Evolutionary conservation across 495 filamentous ascomycete species (phyloP), one percentile per base, ranked within the genome.

Genomic region (Platismatia glauca): DNA sequence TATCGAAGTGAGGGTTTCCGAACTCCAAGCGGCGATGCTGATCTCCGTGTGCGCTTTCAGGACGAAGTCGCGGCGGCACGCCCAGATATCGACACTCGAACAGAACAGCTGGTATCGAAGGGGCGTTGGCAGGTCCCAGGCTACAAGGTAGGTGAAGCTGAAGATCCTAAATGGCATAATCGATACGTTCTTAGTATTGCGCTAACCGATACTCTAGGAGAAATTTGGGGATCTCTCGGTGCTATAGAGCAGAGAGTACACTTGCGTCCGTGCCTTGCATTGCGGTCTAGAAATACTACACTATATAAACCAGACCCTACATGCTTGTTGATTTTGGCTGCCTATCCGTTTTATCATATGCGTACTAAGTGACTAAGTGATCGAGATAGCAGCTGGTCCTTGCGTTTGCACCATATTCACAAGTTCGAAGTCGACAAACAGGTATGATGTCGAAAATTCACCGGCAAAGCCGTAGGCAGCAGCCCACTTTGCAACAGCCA

Each of bases 151-250:
- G 64, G 84, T 78, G 24, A 31, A 65, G 50, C 58, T 38, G 22
- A 38, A 24, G 18, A n/a, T 61, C 22, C 33, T 31, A 29, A 53
- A 12, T n/a, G 29, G 29, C 50, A 9, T 33, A 29, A 44, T 31
- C 27, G 16, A 24, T 48, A 22, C 18, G 2, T 15, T 52, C 0
- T 50, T 13, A 13, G 12, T 0, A 12, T 37, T 11, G 16, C 24
- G 44, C 57, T 66, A 52, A 67, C 31, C 16, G 24, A 44, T 24
- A 44, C 41, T 69, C 56, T 68, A 96, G 92, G 93, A 97, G 86
- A 95, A 90, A 85, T 97, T 97, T 82, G 93, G 93, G 81, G 90
- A 97, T 74, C 85, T 97, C 67, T 91, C 91, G 63, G 75, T 95
- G 61, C 79, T 97, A 69, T 97, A 95, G 84, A 82, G 68, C 60